Percentiles rank a stretch among this genome's conserved stretches.
These are phyloP conservation scores for Fusarium nodosum DNA, from an alignment of 2,329 filamentous ascomycete species.

Conservation along the genomic window DNA sequence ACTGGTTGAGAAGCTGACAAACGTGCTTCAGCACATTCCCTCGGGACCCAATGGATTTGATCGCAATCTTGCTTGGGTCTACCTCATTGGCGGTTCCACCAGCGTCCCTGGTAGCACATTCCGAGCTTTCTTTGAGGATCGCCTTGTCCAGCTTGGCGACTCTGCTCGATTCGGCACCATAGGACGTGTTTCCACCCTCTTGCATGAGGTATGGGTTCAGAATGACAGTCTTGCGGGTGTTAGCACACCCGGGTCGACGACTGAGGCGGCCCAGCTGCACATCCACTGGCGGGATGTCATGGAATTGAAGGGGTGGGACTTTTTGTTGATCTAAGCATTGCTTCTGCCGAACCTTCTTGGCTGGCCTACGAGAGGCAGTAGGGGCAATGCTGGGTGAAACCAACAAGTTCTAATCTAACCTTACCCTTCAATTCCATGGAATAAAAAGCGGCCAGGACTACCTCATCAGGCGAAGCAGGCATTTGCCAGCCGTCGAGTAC, in stretches of 20 bases:
- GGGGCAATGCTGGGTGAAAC: conserved; percentile 36
- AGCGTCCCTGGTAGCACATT: conserved; percentile 80
- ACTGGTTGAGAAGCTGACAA: conserved; percentile 82
- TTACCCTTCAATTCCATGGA: conserved; percentile 41
- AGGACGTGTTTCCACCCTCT: conserved; percentile 81
- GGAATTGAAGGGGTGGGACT: conserved; percentile 92
- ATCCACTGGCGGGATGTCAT: conserved; percentile 97
- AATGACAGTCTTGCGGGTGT: conserved; percentile 68
- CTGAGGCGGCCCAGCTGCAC: conserved; percentile 67
- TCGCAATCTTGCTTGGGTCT: conserved; percentile 91
- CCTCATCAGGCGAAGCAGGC: conserved; percentile 55
- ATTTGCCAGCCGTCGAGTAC: conserved; percentile 52
- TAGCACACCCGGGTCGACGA: conserved; percentile 55
- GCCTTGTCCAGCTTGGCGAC: conserved; percentile 80
- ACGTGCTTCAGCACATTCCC: conserved; percentile 84
- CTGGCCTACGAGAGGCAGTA: conserved; percentile 56
- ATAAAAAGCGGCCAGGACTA: conserved; percentile 42
- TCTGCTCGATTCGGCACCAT: conserved; percentile 86
- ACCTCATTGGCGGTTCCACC: conserved; percentile 86
- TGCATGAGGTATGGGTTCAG: conserved; percentile 87
- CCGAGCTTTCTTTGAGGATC: conserved; percentile 81
- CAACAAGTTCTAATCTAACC: conserved; percentile 38
- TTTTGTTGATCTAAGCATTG: conserved; percentile 80
- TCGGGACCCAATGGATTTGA: conserved; percentile 86
- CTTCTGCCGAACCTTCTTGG: conserved; percentile 50